These are phyloP conservation scores for Parachaetomium inaequale DNA, from an alignment of 495 filamentous ascomycete genomes.

Conservation along the genomic window DNA sequence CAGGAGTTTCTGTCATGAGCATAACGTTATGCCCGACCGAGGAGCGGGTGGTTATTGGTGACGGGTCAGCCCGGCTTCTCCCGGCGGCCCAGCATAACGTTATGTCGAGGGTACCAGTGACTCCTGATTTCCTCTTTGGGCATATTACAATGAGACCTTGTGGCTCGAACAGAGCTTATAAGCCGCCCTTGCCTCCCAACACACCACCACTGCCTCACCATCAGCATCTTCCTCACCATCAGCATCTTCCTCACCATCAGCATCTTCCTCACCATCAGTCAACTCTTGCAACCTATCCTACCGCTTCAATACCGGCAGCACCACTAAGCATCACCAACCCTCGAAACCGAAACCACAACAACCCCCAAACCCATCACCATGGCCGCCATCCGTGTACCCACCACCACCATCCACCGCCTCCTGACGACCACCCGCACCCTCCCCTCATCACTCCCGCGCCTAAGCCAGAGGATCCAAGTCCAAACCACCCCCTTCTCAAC, in stretches of 20 bases:
- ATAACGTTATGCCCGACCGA: too few relatives aligned
- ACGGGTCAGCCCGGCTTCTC: not conserved
- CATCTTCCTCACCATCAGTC: too few relatives aligned
- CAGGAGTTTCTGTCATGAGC: too few relatives aligned
- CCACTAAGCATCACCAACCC: not conserved
- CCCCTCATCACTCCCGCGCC: not conserved
- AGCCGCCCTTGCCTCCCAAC: not conserved
- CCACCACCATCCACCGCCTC: not conserved
- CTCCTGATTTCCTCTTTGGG: not conserved
- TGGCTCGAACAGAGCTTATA: not conserved
- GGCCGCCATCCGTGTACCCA: not conserved
- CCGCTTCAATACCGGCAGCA: not conserved
- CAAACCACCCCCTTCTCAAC: not conserved
- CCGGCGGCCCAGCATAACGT: not conserved
- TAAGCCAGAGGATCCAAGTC: too few relatives aligned
- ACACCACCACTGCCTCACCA: too few relatives aligned
- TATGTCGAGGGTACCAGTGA: constrained; percentile 3
- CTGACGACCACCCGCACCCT: not conserved
- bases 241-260: not conserved
- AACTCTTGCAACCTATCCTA: not conserved
- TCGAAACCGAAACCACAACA: too few relatives aligned
- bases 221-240: too few relatives aligned
- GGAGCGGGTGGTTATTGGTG: not conserved
- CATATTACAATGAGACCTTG: not conserved
- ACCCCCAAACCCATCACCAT: not conserved